Conservation (phyloP, 202 grass and related monocot species). For the Hordeum pubiflorum region DNA sequence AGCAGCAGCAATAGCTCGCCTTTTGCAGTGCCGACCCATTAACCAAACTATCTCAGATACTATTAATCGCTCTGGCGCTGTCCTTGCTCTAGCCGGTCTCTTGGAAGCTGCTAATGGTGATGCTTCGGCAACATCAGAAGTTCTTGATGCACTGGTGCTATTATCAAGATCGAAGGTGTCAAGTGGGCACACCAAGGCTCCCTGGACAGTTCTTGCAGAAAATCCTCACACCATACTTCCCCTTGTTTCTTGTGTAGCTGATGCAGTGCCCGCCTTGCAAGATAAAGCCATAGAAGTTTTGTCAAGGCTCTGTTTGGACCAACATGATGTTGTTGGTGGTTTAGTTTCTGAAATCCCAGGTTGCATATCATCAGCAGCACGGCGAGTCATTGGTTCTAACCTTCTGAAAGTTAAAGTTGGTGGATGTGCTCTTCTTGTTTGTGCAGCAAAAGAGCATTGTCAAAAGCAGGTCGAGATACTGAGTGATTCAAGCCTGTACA, state of each 20-base stretch:
- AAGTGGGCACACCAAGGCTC: slow-evolving; percentile 71
- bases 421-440: slow-evolving; percentile 88
- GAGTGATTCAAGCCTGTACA: slow-evolving; percentile 62
- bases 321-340: slow-evolving; percentile 74
- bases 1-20: slow-evolving; percentile 95
- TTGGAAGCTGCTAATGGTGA: slow-evolving; percentile 84
- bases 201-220: slow-evolving; percentile 86
- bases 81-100: slow-evolving; percentile 83
- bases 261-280: slow-evolving; percentile 80
- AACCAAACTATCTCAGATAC: slow-evolving; percentile 64
- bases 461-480: slow-evolving; percentile 77
- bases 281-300: slow-evolving; percentile 96
- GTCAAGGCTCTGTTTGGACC: slow-evolving; percentile 72
- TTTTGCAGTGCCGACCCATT: slow-evolving; percentile 60
- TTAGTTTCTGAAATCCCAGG: slow-evolving; percentile 76
- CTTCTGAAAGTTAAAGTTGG: slow-evolving; percentile 79
- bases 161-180: slow-evolving; percentile 84
- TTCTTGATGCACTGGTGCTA: slow-evolving; percentile 83
- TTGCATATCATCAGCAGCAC: slow-evolving; percentile 68
- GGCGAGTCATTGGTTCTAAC: slow-evolving; percentile 58
- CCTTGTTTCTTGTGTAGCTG: slow-evolving; percentile 84
- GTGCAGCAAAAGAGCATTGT: slow-evolving; percentile 72
- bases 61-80: slow-evolving; percentile 74
- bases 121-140: slow-evolving; percentile 80
- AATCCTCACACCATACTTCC: slow-evolving; percentile 94